These are phyloP conservation scores for Bertia moriformis DNA, from an alignment of 2,329 filamentous ascomycete genomes.

Conservation along the genomic window DNA sequence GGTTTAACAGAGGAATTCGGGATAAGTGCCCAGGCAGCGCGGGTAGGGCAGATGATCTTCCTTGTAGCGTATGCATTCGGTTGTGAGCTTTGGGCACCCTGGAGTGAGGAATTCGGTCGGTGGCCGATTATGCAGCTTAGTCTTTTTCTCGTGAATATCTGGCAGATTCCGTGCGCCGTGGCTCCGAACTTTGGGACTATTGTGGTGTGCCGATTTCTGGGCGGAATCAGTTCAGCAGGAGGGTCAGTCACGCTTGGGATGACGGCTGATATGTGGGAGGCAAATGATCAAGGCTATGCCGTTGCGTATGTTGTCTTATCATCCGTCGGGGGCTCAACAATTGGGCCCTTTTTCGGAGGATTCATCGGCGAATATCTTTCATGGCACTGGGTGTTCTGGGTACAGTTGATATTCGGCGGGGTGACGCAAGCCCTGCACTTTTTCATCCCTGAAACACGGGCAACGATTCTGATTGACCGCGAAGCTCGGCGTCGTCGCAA, in stretches of 20 bases:
- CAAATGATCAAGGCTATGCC: slow-evolving; percentile 40
- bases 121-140: slow-evolving; percentile 32
- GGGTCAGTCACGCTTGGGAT: slow-evolving; percentile 51
- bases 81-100: slow-evolving; percentile 35
- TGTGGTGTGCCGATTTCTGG: slow-evolving; percentile 26
- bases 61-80: slow-evolving; percentile 34
- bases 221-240: slow-evolving; percentile 46
- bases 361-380: slow-evolving; percentile 28
- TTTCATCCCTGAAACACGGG: slow-evolving; percentile 39
- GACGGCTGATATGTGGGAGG: slow-evolving; percentile 46
- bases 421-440: slow-evolving; percentile 32
- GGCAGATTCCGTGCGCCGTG: slow-evolving; percentile 29
- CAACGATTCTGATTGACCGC: slow-evolving; percentile 38
- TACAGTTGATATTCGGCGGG: slow-evolving; percentile 40
- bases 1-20: slow-evolving; percentile 27
- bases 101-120: slow-evolving; percentile 37
- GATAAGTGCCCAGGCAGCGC: slow-evolving; percentile 28
- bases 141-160: slow-evolving; percentile 36
- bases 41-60: slow-evolving; percentile 31
- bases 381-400: slow-evolving; percentile 50
- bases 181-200: slow-evolving; percentile 23
- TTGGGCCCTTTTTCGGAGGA: slow-evolving; percentile 38
- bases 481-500: slow-evolving; percentile 40
- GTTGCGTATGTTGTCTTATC: slow-evolving; percentile 45
- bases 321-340: slow-evolving; percentile 36